Evolutionary conservation across 1,284 basidiomycete species (phyloP).

Genomic region (Austropuccinia psidii): DNA sequence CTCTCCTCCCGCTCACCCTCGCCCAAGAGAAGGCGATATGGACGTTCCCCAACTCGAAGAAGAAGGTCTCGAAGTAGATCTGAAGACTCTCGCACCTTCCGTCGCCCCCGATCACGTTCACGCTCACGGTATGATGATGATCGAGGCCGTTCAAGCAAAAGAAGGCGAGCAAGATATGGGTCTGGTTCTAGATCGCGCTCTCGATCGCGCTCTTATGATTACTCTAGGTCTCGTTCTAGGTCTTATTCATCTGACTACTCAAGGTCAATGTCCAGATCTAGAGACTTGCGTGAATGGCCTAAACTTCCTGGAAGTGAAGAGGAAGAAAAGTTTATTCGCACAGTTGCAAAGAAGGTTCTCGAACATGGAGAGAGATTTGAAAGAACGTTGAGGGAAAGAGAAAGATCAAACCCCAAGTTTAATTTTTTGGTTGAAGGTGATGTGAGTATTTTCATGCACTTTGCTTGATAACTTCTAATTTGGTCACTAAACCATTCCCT

Average conservation of each 20-base stretch:
- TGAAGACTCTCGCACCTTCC: constrained; percentile 37
- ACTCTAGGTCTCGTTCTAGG: constrained; percentile 42
- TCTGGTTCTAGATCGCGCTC: constrained; percentile 40
- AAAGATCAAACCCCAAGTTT: constrained; percentile 72
- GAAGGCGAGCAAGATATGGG: constrained; percentile 36
- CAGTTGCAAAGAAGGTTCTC: constrained; percentile 73
- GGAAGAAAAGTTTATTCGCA: constrained; percentile 66
- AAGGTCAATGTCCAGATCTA: constrained; percentile 26
- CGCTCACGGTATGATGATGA: constrained; percentile 39
- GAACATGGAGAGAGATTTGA: constrained; percentile 73
- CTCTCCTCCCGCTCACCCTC: constrained; percentile 36
- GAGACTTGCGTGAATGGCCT: constrained; percentile 46
- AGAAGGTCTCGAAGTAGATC: constrained; percentile 45
- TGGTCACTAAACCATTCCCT: no score
- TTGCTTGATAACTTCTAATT: not conserved
- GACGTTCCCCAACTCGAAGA: constrained; percentile 36
- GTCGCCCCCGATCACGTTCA: constrained; percentile 43
- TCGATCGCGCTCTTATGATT: constrained; percentile 41
- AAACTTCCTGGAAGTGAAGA: constrained; percentile 65
- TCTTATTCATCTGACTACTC: constrained; percentile 32
- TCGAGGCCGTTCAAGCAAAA: constrained; percentile 53
- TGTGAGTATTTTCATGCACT: constrained; percentile 55
- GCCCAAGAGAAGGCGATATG: constrained; percentile 47
- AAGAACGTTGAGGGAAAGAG: constrained; percentile 63
- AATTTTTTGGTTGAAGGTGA: constrained; percentile 63